These are phyloP conservation scores for Perkinsus olseni DNA, from an alignment of 169 alveolate species.

Conservation along the genomic window DNA sequence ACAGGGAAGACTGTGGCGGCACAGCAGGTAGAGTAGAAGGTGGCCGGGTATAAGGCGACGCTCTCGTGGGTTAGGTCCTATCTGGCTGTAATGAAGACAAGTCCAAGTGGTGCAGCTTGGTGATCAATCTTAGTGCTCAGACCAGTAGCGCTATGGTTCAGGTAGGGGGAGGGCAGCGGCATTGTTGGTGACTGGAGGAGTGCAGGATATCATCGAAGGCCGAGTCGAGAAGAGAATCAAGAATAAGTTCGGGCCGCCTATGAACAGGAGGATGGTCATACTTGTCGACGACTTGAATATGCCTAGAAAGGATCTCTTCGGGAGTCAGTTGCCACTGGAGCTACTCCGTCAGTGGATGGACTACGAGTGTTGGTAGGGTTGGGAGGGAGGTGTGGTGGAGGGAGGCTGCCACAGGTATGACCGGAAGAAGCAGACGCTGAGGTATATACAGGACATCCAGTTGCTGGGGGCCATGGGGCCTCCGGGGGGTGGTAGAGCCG, in stretches of 20 bases:
- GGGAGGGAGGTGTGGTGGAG: not conserved
- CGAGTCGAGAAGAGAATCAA: conserved; percentile 78
- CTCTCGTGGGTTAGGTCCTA: not conserved
- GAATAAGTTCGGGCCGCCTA: conserved; percentile 83
- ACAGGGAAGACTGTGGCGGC: conserved; percentile 86
- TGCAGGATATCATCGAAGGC: conserved; percentile 77
- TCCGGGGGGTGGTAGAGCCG: conserved; percentile 89
- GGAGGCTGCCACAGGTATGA: conserved; percentile 56
- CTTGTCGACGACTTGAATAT: conserved; percentile 88
- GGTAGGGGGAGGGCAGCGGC: not conserved
- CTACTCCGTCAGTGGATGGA: conserved; percentile 84
- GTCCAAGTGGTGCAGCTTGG: conserved; percentile 46
- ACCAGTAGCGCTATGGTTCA: conserved; percentile 61
- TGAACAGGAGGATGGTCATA: conserved; percentile 71
- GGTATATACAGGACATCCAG: conserved; percentile 69
- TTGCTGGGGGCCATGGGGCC: conserved; percentile 89
- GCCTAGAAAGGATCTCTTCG: conserved; percentile 88
- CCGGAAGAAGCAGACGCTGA: conserved; percentile 66
- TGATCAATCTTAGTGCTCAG: conserved; percentile 82
- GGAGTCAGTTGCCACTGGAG: conserved; percentile 89
- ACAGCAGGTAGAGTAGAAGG: conserved; percentile 52
- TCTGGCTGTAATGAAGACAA: conserved; percentile 36
- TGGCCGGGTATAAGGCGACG: not conserved
- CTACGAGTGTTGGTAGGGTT: conserved; percentile 70
- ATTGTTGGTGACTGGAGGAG: conserved; percentile 6